phyloP scores from a whole-genome alignment of 1,284 basidiomycete genomes.

The Megacollybia platyphylla region DNA sequence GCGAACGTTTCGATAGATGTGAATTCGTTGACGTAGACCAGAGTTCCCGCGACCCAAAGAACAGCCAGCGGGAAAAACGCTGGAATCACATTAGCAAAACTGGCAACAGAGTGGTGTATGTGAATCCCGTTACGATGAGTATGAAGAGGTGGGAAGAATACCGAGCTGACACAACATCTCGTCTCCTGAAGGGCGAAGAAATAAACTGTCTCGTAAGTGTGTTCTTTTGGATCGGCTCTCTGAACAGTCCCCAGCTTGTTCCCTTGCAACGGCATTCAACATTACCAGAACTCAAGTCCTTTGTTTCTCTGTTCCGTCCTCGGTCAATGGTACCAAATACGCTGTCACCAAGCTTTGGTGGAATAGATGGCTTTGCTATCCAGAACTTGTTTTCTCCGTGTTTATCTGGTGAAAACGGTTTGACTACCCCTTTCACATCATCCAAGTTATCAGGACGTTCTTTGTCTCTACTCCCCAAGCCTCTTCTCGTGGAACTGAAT shows the following conservation, averaged over 20 bases:
- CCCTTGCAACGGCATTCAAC: constrained; percentile 79
- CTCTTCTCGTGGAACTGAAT: background rate
- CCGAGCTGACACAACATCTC: constrained; percentile 27
- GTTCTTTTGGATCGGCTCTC: background rate
- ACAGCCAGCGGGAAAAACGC: constrained; percentile 5
- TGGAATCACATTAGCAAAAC: constrained; percentile 20
- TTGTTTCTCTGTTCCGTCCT: constrained; percentile 74
- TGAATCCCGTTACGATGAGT: constrained; percentile 63
- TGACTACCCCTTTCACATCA: background rate
- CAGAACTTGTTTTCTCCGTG: constrained; percentile 51
- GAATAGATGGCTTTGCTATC: constrained; percentile 63
- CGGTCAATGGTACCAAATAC: constrained; percentile 69
- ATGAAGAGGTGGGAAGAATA: constrained; percentile 51
- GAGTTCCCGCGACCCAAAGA: background rate
- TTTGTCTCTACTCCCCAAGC: background rate
- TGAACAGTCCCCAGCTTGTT: constrained; percentile 40
- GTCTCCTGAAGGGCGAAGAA: constrained; percentile 29
- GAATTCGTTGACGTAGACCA: constrained; percentile 37
- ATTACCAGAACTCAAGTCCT: constrained; percentile 69
- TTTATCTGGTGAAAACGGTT: constrained; percentile 17
- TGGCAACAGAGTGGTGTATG: constrained; percentile 54
- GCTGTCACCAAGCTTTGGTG: constrained; percentile 43
- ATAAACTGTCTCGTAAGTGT: constrained; percentile 45
- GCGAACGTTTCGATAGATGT: constrained; percentile 75
- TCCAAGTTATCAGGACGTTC: constrained; percentile 1